Conservation (phyloP, 202 grass and related monocot genomes). For the Setaria italica region DNA sequence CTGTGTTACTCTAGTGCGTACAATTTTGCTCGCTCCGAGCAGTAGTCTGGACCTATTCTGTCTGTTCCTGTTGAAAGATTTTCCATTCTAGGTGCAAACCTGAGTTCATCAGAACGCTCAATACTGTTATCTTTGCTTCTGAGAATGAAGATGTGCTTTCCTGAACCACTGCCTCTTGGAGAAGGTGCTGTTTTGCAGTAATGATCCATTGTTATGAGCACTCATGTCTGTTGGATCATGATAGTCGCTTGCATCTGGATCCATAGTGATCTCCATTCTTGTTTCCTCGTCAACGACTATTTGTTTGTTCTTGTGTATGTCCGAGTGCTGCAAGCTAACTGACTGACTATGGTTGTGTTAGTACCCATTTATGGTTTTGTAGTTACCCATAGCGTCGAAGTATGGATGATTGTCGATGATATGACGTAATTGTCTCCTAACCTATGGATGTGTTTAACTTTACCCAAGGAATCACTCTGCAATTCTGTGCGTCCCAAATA, state of each 20-base stretch:
- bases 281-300: too few relatives aligned
- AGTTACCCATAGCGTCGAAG: too few relatives aligned
- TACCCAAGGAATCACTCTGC: neutral
- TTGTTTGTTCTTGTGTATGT: too few relatives aligned
- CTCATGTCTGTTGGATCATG: too few relatives aligned
- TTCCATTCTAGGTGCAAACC: slow-evolving; percentile 24
- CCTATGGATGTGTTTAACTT: neutral
- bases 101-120: slow-evolving; percentile 35
- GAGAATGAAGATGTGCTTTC: slow-evolving; percentile 26
- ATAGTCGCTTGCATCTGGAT: too few relatives aligned
- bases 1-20: slow-evolving; percentile 40
- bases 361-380: too few relatives aligned
- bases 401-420: too few relatives aligned
- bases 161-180: neutral
- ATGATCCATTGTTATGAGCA: neutral
- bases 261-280: too few relatives aligned
- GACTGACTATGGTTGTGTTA: too few relatives aligned
- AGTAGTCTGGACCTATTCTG: slow-evolving; percentile 52
- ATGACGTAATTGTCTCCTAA: too few relatives aligned
- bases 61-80: slow-evolving; percentile 46
- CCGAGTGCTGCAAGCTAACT: too few relatives aligned
- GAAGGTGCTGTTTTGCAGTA: neutral
- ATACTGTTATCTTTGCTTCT: slow-evolving; percentile 40
- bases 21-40: slow-evolving; percentile 45
- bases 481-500: neutral